These are phyloP conservation scores for Tetracladium marchalianum DNA, from an alignment of 495 filamentous ascomycete genomes.

Conservation along the genomic window DNA sequence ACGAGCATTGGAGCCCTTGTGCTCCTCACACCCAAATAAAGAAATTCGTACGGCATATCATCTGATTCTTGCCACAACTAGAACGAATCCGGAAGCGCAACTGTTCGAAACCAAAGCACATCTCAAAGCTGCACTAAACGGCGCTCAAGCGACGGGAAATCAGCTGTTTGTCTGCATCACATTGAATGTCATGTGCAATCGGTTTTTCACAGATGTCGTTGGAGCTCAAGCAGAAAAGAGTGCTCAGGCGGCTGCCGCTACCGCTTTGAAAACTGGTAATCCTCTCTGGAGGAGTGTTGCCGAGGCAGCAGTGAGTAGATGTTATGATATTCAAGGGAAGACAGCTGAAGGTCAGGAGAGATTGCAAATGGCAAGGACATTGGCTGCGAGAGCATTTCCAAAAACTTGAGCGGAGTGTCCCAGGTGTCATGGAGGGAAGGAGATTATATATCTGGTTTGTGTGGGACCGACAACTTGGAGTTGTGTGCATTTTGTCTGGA, in stretches of 20 bases:
- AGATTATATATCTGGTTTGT: no score
- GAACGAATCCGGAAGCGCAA: constrained; percentile 38
- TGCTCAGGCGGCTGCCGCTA: constrained; percentile 58
- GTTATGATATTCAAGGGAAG: constrained; percentile 62
- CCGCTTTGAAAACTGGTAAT: constrained; percentile 68
- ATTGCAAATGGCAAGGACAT: constrained; percentile 3
- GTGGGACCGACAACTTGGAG: no score
- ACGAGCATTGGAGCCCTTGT: constrained; percentile 56
- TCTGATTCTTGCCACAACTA: constrained; percentile 60
- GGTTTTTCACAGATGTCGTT: constrained; percentile 77
- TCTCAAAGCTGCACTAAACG: constrained; percentile 50
- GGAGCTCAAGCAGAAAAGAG: constrained; percentile 89
- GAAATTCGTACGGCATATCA: constrained; percentile 70
- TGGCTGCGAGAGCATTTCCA: constrained; percentile 15
- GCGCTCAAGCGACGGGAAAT: constrained; percentile 34
- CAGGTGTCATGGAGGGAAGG: no score
- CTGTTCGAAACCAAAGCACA: constrained; percentile 69
- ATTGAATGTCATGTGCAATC: constrained; percentile 73
- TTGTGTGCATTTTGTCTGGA: no score
- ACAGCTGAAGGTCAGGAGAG: constrained; percentile 42
- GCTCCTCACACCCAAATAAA: constrained; percentile 55
- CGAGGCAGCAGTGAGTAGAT: constrained; percentile 67
- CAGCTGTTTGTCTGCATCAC: constrained; percentile 73
- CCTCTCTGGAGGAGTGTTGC: constrained; percentile 79
- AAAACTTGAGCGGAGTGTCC: neutral